Evolutionary conservation across 371 early-diverging fungal genomes (phyloP), one percentile per base, ranked within the genome.

Genomic region (Haplosporangium sp.): DNA sequence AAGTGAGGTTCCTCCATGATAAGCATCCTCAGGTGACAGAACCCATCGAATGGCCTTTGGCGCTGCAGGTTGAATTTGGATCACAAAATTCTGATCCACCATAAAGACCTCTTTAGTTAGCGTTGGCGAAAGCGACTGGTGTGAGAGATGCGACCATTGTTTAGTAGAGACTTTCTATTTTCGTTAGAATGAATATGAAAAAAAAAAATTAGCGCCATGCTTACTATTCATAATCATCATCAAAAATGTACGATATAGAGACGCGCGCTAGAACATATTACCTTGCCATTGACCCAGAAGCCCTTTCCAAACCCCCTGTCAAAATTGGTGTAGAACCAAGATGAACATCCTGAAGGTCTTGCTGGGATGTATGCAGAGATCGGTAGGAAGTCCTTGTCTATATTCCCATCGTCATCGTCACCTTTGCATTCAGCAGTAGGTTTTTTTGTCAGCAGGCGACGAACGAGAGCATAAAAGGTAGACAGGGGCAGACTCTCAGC

Each of bases 81-180:
- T 14, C 20, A 29, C n/a, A 38, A 41, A 56, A 50, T 64, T 51
- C 18, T 52, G 43, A 14, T 53, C 47, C 10, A 76, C 9, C n/a
- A 51, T 36, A 55, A 59, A 59, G 42, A 76, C 63, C 12, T 67
- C 68, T 36, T 82, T 82, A 13, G 74, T 59, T 54, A 85, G 64
- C 12, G 76, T 80, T 4, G 88, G 89, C 8, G 83, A 58, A 54
- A 88, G 81, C 2, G 83, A 75, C 67, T 90, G 89, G 55, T 86
- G 88, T 4, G 88, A 86, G 23, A 88, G 61, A 54, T 86, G 83
- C 0, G 85, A 86, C 89, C 89, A 89, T 37, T 82, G 73, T 45
- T 81, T 75, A 8, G 52, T 51, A 16, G 85, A 67, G 9, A 85
- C 73, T 69, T 58, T 73, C 86, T 86, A 54, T 13, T 10, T 37